Base-by-base conservation (phyloP, 2,329 filamentous ascomycete species). In the Diplodia mutila region DNA sequence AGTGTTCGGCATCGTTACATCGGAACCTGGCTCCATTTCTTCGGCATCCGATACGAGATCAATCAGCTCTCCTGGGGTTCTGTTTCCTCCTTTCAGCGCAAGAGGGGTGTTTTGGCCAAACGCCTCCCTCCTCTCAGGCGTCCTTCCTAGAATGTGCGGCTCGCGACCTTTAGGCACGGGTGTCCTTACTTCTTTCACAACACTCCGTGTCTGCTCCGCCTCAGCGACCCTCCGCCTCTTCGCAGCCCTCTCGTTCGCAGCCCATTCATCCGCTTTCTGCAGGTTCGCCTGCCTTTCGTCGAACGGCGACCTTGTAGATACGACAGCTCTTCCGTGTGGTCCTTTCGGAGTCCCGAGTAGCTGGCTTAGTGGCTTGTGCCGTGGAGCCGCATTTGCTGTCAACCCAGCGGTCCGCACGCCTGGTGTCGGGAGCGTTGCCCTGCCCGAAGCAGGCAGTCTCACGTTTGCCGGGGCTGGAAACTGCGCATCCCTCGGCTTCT, bases 261-360 rank as follows among this genome's bases (percentile, higher is more conserved):
- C 73, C 71, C 74, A 75, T 4, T 73, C 71, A 49, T 76, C 75
- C 61, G 69, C 68, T 21, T 55, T 69, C 55, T 75, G 72, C 57
- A 49, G 23, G 8, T 57, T 74, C 67, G 75, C 74, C 39, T 74
- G 71, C 16, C 74, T 70, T 32, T 86, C 80, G 70, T 93, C 90
- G 69, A 87, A 92, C 0, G 91, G 90, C 0, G 90, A 91, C 64
- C 85, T 84, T 8, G 75, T 78, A 0, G 87, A 84, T 3, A 89
- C 74, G 2, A 82, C 71, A 2, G 89, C 85, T 72, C 89, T 89
- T 0, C 88, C 88, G 72, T 88, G 84, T 9, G 87, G 85, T 0
- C 89, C 86, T 66, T 85, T 89, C 12, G 87, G 87, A 1, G 87
- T 88, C 1, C 89, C 89, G 32, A 93, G 83, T 16, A 93, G 73